phyloP scores from a whole-genome alignment of 176 grass and related monocot species.

The Leersia perrieri region DNA sequence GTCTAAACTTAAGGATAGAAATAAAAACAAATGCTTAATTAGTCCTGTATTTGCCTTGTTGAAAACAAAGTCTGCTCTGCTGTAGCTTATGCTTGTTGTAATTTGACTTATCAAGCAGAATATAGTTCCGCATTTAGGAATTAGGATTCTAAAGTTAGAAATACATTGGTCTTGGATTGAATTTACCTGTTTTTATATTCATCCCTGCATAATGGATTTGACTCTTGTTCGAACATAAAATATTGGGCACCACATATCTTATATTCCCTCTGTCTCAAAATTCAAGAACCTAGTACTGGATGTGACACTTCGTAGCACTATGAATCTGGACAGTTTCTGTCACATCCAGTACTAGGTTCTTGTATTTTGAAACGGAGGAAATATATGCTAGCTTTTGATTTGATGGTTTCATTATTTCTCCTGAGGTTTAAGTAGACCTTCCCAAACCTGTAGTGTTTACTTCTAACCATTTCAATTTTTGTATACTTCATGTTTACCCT shows the following conservation, averaged over 20 bases:
- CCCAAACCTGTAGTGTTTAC: not conserved
- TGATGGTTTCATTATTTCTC: not conserved
- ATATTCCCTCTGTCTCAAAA: too few species aligned
- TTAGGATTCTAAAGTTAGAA: not conserved
- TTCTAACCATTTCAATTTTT: not conserved
- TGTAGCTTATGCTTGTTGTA: not conserved
- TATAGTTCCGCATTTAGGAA: too few species aligned
- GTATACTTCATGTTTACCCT: not conserved
- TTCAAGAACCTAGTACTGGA: too few species aligned
- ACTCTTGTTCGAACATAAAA: constrained; percentile 1
- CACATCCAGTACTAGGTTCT: too few species aligned
- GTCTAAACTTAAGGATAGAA: not conserved
- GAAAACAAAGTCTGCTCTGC: not conserved
- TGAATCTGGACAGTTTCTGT: too few species aligned
- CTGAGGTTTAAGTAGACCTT: not conserved
- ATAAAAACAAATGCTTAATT: not conserved
- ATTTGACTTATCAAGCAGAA: not conserved
- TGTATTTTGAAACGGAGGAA: too few species aligned
- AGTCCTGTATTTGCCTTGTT: not conserved
- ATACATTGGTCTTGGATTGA: not conserved
- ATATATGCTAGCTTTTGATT: not conserved
- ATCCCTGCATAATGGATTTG: not conserved
- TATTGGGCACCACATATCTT: not conserved
- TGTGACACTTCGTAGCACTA: too few species aligned
- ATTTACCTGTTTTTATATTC: not conserved